phyloP scores from a whole-genome alignment of 1,284 basidiomycete species.

The Cryptococcus sp. region DNA sequence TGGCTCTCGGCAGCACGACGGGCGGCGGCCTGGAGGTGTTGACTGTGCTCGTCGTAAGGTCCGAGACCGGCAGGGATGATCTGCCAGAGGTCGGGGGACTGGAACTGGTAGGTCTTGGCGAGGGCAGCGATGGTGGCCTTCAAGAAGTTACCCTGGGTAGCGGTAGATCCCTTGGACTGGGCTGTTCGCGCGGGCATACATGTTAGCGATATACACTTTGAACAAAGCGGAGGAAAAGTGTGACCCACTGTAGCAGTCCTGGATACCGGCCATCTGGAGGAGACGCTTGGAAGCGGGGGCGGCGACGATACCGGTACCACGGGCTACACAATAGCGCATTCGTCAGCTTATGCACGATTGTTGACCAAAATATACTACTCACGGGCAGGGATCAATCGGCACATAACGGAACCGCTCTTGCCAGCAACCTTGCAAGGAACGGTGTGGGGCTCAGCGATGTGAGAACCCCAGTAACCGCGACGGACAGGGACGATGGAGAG shows the following conservation, averaged over 20 bases:
- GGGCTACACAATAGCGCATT: slow-evolving; percentile 52
- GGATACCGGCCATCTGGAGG: slow-evolving; percentile 94
- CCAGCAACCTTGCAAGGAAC: slow-evolving; percentile 98
- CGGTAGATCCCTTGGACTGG: slow-evolving; percentile 95
- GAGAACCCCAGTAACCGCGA: slow-evolving; percentile 99
- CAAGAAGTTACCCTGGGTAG: slow-evolving; percentile 99
- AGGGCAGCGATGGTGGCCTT: slow-evolving; percentile 98
- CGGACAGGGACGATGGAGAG: slow-evolving; percentile 96
- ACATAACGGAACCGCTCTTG: slow-evolving; percentile 99
- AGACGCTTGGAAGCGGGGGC: slow-evolving; percentile 96
- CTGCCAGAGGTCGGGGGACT: slow-evolving; percentile 96
- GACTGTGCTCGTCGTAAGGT: slow-evolving; percentile 92
- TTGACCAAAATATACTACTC: slow-evolving; percentile 22
- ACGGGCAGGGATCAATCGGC: slow-evolving; percentile 94
- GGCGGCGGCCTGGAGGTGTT: slow-evolving; percentile 78
- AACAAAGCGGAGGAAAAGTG: slow-evolving; percentile 18
- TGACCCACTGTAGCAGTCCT: slow-evolving; percentile 63
- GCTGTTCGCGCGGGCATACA: slow-evolving; percentile 63
- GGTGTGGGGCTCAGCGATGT: slow-evolving; percentile 98
- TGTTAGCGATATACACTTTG: slow-evolving; percentile 37
- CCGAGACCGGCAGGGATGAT: slow-evolving; percentile 78
- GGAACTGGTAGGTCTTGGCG: slow-evolving; percentile 93
- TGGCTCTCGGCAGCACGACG: slow-evolving; percentile 77
- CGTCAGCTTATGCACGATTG: background rate
- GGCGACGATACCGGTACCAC: slow-evolving; percentile 99